Evolutionary conservation across 345 rosid species (phyloP), one percentile per base, ranked within the genome.

Genomic region (Eucalyptus urophylla): DNA sequence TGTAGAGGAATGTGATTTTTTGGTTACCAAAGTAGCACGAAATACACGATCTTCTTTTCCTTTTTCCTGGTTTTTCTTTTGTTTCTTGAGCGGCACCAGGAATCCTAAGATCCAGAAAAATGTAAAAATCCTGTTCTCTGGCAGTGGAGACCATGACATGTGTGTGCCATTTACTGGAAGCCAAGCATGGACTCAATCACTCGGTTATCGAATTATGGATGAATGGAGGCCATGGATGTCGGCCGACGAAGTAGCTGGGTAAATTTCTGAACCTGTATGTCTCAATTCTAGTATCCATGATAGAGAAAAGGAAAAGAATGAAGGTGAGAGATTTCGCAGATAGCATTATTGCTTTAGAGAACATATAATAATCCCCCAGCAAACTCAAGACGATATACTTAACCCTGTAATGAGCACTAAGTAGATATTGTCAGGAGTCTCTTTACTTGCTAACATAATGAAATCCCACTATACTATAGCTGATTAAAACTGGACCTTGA

Each of bases 91-190:
- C 8, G 15, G 83, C 47, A 37, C 83, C 83, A 21, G 13, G 47
- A 76, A 76, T 37, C 47, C 47, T 40, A 21, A 40, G 47, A 76
- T 76, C 45, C 27, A 4, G 45, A 19, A 27, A 21, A 44, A 33
- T 58, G 65, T 58, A 62, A 37, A 27, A 53, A 33, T 87, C 80
- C 72, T 58, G 72, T 87, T 53, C 65, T 87, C 86, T 76, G 47
- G 86, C 93, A 92, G 94, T 88, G 93, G 94, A 50, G 94, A 94
- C 88, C 96, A 94, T 89, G 96, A 94, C 80, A 90, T 94, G 96
- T 92, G 96, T 80, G 94, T 94, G 81, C 96, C 96, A 22, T 93
- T 54, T 90, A 94, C 95, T 11, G 96, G 96, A n/a, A 91, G 87
- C 58, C 86, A 94, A 88, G 96, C 95, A 43, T 94, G 95, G 95